A percentile compares a stretch with the other conserved stretches of the same genome.
These are phyloP conservation scores for Podospora conica DNA, from an alignment of 495 filamentous ascomycete genomes.

Conservation along the genomic window DNA sequence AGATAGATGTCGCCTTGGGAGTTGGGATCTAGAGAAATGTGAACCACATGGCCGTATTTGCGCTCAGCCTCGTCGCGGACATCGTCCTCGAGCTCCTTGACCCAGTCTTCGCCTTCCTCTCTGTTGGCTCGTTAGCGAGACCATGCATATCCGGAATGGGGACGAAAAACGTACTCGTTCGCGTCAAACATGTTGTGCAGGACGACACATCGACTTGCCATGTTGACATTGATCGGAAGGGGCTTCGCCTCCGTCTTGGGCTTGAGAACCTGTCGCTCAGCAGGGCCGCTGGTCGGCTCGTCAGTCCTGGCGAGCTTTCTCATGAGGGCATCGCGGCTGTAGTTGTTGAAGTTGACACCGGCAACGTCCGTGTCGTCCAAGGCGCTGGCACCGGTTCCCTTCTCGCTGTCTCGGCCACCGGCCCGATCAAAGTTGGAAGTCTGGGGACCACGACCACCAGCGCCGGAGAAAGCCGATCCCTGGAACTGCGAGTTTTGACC, in stretches of 20 bases:
- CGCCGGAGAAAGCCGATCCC: constrained; percentile 90
- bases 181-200: constrained; percentile 95
- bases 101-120: constrained; percentile 81
- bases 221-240: constrained; percentile 77
- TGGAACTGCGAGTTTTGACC: constrained; percentile 65
- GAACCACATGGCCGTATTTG: constrained; percentile 96
- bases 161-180: constrained; percentile 61
- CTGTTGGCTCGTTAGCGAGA: constrained; percentile 51
- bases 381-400: constrained; percentile 87
- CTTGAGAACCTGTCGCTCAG: constrained; percentile 65
- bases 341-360: constrained; percentile 98
- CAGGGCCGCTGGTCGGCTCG: constrained; percentile 61
- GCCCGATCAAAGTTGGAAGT: constrained; percentile 91
- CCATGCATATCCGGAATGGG: background rate
- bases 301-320: constrained; percentile 94
- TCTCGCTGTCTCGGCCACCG: constrained; percentile 84
- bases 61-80: constrained; percentile 87
- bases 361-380: constrained; percentile 97
- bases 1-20: constrained; percentile 95
- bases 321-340: constrained; percentile 96
- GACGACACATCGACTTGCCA: constrained; percentile 90
- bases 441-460: constrained; percentile 81
- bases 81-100: constrained; percentile 91
- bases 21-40: constrained; percentile 92
- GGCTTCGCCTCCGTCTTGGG: constrained; percentile 78